Percentiles rank a stretch among this genome's conserved stretches.
Evolutionary conservation across 2,329 filamentous ascomycete genomes (phyloP).

Genomic region (Fusarium redolens): DNA sequence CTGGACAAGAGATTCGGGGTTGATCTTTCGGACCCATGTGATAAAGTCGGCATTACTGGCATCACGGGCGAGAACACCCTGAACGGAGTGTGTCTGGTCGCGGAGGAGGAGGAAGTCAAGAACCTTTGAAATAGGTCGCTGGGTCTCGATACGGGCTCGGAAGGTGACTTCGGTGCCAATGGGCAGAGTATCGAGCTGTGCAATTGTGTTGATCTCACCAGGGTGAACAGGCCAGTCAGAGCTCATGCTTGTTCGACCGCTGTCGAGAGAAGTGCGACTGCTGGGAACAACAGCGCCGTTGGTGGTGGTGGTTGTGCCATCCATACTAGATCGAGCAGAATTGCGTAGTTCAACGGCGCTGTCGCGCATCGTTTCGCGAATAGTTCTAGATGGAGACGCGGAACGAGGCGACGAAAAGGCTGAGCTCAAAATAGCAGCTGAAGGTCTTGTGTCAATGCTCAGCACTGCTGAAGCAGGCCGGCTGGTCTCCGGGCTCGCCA

Average conservation of each 20-base stretch:
- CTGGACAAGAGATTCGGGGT: conserved; percentile 81
- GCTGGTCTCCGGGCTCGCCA: conserved; percentile 27
- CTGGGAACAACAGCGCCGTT: conserved; percentile 26
- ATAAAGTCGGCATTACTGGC: conserved; percentile 74
- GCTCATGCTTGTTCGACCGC: conserved; percentile 51
- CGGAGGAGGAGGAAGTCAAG: conserved; percentile 89
- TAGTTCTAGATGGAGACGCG: conserved; percentile 11
- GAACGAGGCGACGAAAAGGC: conserved; percentile 22
- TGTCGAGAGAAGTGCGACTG: conserved; percentile 51
- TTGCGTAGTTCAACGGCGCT: conserved; percentile 47
- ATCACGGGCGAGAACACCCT: conserved; percentile 75
- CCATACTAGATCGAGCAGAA: conserved; percentile 48
- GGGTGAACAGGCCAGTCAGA: conserved; percentile 55
- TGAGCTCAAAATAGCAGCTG: conserved; percentile 12
- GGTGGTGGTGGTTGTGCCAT: conserved; percentile 28
- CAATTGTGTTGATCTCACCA: conserved; percentile 54
- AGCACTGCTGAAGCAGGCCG: conserved; percentile 15
- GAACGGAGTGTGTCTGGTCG: conserved; percentile 84
- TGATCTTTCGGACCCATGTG: conserved; percentile 86
- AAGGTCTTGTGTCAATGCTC: conserved; percentile 23
- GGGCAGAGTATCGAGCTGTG: conserved; percentile 52
- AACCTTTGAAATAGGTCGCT: conserved; percentile 83
- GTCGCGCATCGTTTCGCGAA: conserved; percentile 47
- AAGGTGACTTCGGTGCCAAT: conserved; percentile 56
- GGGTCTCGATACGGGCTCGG: conserved; percentile 63